phyloP scores from a whole-genome alignment of 495 filamentous ascomycete genomes.

The Daldinia grandis region DNA sequence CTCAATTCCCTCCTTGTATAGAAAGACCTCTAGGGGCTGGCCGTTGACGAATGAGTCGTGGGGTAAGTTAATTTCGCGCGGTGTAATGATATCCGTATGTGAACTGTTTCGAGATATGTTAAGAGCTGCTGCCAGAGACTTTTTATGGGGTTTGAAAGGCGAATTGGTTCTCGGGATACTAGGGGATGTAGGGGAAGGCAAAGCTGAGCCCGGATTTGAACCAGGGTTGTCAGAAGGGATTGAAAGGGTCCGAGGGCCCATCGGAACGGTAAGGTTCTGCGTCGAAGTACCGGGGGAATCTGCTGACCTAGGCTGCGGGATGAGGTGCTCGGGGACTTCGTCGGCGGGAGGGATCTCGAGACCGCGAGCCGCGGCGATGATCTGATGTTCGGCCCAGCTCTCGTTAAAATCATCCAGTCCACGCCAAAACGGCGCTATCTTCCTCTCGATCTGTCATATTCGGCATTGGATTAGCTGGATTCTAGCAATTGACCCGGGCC shows the following conservation, averaged over 20 bases:
- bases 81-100: slow-evolving; percentile 68
- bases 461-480: slow-evolving; percentile 24
- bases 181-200: slow-evolving; percentile 66
- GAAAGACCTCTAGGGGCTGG: slow-evolving; percentile 85
- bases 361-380: slow-evolving; percentile 89
- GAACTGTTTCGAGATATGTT: slow-evolving; percentile 74
- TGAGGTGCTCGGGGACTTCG: slow-evolving; percentile 75
- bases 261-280: slow-evolving; percentile 75
- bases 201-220: slow-evolving; percentile 59
- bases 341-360: slow-evolving; percentile 85
- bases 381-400: slow-evolving; percentile 91
- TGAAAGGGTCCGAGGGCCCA: slow-evolving; percentile 76
- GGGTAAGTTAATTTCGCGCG: slow-evolving; percentile 80
- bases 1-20: slow-evolving; percentile 90
- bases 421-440: slow-evolving; percentile 93
- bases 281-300: slow-evolving; percentile 45
- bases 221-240: slow-evolving; percentile 70
- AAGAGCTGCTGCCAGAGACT: slow-evolving; percentile 82
- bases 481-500: slow-evolving; percentile 5
- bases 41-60: slow-evolving; percentile 91
- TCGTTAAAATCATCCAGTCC: slow-evolving; percentile 88
- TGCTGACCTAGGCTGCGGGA: slow-evolving; percentile 54
- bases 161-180: slow-evolving; percentile 45
- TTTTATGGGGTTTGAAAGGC: slow-evolving; percentile 72
- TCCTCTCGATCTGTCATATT: slow-evolving; percentile 81